phyloP scores from a whole-genome alignment of 2,329 filamentous ascomycete genomes.

The Aureobasidium sp. region DNA sequence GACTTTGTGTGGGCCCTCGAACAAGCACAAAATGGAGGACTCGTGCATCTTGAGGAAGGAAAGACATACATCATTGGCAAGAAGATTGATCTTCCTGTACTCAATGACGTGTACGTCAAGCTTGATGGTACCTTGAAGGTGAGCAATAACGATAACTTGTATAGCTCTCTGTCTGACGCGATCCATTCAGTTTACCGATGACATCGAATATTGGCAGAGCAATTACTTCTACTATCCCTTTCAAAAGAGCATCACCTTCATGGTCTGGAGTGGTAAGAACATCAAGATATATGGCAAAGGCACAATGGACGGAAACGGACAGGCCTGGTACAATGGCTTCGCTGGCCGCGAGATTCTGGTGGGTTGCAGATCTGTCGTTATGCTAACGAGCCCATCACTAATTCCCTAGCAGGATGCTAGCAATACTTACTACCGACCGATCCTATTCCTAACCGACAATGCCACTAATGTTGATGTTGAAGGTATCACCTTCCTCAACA shows the following conservation, averaged over 20 bases:
- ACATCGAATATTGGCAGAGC: slow-evolving; percentile 43
- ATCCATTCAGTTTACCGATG: slow-evolving; percentile 36
- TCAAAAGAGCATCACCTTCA: slow-evolving; percentile 54
- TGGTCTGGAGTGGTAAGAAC: slow-evolving; percentile 56
- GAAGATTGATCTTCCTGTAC: slow-evolving; percentile 52
- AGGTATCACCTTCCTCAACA: slow-evolving; percentile 54
- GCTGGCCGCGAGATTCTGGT: slow-evolving; percentile 14
- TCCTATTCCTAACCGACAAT: slow-evolving; percentile 56
- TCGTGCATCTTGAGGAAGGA: slow-evolving; percentile 47
- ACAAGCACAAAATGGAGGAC: slow-evolving; percentile 53
- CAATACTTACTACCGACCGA: slow-evolving; percentile 53
- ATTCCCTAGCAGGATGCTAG: slow-evolving; percentile 23
- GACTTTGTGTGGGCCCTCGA: slow-evolving; percentile 50
- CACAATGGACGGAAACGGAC: slow-evolving; percentile 51
- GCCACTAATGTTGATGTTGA: slow-evolving; percentile 51
- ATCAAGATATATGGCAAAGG: slow-evolving; percentile 55
- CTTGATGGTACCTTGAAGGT: slow-evolving; percentile 52
- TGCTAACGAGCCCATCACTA: background rate
- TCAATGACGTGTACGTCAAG: slow-evolving; percentile 51
- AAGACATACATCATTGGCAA: slow-evolving; percentile 53
- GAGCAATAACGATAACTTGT: background rate
- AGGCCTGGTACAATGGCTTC: slow-evolving; percentile 38
- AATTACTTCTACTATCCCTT: slow-evolving; percentile 47
- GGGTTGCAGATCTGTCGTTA: background rate
- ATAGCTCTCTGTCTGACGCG: background rate